A percentile compares a stretch with the other conserved stretches of the same genome.
phyloP scores from a whole-genome alignment of 257 asterid genomes.

The Solanum bulbocastanum region DNA sequence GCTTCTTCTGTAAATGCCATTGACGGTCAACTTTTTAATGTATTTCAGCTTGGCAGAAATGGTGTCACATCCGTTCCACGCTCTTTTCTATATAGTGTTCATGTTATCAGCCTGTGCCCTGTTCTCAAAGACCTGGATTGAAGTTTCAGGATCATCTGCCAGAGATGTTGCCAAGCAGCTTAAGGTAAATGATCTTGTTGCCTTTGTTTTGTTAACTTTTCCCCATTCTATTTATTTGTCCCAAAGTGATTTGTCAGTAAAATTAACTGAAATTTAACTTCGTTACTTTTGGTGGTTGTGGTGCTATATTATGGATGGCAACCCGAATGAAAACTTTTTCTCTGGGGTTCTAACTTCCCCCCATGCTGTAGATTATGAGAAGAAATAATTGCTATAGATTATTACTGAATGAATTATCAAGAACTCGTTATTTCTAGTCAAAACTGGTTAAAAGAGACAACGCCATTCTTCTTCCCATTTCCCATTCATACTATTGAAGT shows the following conservation, averaged over 20 bases:
- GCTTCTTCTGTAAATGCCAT: neutral
- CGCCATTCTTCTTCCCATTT: neutral
- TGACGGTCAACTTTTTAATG: constrained; percentile 1
- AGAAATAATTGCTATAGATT: neutral
- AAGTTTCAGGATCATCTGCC: constrained; percentile 71
- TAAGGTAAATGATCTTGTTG: constrained; percentile 27
- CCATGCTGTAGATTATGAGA: neutral
- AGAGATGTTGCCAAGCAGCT: constrained; percentile 69
- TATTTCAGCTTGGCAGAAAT: constrained; percentile 51
- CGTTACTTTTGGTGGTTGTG: neutral
- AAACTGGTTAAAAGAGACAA: no score
- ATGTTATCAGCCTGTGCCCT: constrained; percentile 69
- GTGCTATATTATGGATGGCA: neutral
- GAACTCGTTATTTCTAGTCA: neutral
- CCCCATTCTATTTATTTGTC: neutral
- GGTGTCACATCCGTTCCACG: constrained; percentile 62
- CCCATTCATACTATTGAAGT: neutral
- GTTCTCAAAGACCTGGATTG: constrained; percentile 68
- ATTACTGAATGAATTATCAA: neutral
- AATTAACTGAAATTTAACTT: neutral
- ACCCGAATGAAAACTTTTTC: neutral
- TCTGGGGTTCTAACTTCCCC: neutral
- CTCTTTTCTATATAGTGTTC: constrained; percentile 49
- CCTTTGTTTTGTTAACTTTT: neutral
- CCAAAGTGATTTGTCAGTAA: neutral